These are phyloP conservation scores for Podila epigama DNA, from an alignment of 192 early-diverging fungal species.

Conservation along the genomic window DNA sequence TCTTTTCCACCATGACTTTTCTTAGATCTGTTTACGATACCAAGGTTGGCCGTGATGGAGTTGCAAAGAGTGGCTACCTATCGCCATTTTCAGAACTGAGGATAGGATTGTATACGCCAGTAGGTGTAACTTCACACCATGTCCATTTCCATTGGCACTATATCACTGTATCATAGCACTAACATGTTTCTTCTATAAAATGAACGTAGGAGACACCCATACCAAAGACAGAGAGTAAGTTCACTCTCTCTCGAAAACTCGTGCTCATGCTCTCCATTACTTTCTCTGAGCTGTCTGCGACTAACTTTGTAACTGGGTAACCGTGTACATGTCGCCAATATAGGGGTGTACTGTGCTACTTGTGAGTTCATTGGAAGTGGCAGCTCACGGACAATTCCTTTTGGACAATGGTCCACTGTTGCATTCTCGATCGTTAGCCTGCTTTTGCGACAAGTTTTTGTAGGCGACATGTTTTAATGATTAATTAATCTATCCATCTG, in stretches of 20 bases:
- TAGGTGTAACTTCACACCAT: slow-evolving; percentile 1
- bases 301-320: background rate
- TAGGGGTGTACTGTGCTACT: slow-evolving; percentile 12
- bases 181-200: no score
- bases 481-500: no score
- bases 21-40: slow-evolving; percentile 19
- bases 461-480: no score
- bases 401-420: background rate
- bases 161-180: no score
- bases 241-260: no score
- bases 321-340: background rate
- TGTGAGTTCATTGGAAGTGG: background rate
- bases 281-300: no score
- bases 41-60: slow-evolving; percentile 10
- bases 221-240: slow-evolving; percentile 3
- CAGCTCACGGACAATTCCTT: background rate
- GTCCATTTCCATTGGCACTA: background rate
- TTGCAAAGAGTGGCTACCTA: slow-evolving; percentile 12
- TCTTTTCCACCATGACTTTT: background rate
- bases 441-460: no score
- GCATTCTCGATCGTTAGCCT: no score
- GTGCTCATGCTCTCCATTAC: no score
- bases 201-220: background rate
- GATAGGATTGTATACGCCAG: slow-evolving; percentile 18
- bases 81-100: slow-evolving; percentile 16